Base-by-base conservation (phyloP, 805 yeast species). In the Metschnikowia henanensis region DNA sequence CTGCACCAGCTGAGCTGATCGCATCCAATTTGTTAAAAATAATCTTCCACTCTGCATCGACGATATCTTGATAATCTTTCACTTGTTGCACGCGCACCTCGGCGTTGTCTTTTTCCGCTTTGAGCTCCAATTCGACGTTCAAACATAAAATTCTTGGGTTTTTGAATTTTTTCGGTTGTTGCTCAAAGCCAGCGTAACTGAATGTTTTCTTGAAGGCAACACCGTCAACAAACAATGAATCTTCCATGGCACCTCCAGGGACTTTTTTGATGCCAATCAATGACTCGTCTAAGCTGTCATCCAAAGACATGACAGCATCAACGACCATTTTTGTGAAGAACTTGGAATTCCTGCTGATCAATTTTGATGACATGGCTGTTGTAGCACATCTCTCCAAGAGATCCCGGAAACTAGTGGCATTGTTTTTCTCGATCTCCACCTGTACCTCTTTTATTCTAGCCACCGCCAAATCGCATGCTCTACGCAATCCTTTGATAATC, bases 21-120 rank as follows among this genome's bases (percentile, higher is more conserved):
- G 88, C 84, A 59, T 87, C 85, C 54, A 94, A 77, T 69, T 94
- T 94, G 61, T 84, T 79, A 58, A 87, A 76, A 53, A 94, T 94
- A 53, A 94, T 86, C 64, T 87, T 81, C 98, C 99, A 94, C 68
- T 94, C 99, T n/a, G 99, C 99, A 67, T 94, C 98, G 16, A 94
- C 99, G 45, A 94, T 85, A 26, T 84, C 89, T 72, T 94, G 99
- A 68, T 94, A 94, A 58, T 92, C 97, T 46, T 80, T 78, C 43
- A 94, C 97, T 64, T 90, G 85, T 58, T 88, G 95, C 39, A 94
- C 94, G 55, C 99, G 81, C 26, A 94, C 98, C 73, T 94, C 99
- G 8, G 99, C 99, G 62, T 94, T 94, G 66, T 94, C 99, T 73
- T 90, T 92, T 72, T 94, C 99, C 1, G 98, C 98, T 71, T 94